These are phyloP conservation scores for Pseudoneurospora amorphoporcata DNA, from an alignment of 495 filamentous ascomycete species.

Conservation along the genomic window DNA sequence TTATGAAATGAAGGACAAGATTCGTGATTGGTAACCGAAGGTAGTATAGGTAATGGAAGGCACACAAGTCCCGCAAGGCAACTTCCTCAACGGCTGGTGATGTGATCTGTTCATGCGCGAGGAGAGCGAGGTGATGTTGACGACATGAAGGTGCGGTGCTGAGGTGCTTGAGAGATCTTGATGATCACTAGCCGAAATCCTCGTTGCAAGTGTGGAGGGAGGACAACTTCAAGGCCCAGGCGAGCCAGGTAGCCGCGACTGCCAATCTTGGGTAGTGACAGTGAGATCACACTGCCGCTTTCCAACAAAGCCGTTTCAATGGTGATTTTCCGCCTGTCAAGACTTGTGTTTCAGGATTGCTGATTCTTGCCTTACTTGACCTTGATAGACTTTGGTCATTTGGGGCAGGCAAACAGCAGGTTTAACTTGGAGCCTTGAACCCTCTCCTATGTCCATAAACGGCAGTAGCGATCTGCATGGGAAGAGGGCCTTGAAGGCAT, in stretches of 20 bases:
- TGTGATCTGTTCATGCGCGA: not conserved
- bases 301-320: not conserved
- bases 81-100: not conserved
- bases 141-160: not conserved
- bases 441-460: not conserved
- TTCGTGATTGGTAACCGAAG: not conserved
- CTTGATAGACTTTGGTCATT: not conserved
- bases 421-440: not conserved
- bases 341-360: not conserved
- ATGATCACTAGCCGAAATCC: not conserved
- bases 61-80: not conserved
- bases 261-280: not conserved
- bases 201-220: not conserved
- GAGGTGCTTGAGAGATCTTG: not conserved
- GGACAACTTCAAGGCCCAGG: not conserved
- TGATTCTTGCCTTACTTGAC: not conserved
- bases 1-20: not conserved
- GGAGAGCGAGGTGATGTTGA: not conserved
- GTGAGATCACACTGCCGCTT: not conserved
- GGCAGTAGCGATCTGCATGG: not conserved
- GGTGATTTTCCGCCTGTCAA: not conserved
- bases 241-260: not conserved
- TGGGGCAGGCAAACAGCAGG: not conserved
- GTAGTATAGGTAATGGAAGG: not conserved
- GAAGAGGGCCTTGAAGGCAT: not conserved